phyloP scores from a whole-genome alignment of 306 rosid species.

The Abrus pulchellus region DNA sequence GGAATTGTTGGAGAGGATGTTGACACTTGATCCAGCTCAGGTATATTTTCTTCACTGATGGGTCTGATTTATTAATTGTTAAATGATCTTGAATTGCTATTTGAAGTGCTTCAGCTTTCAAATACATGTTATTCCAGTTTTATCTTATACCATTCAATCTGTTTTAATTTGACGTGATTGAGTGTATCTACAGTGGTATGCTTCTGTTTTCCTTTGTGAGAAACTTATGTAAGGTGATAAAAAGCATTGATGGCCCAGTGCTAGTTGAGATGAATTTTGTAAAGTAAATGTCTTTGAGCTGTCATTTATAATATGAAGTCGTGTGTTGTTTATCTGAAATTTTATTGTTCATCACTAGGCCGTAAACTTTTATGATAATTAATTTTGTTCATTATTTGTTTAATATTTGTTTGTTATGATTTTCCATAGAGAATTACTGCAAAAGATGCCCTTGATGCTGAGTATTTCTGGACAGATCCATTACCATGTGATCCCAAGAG shows the following conservation, averaged over 20 bases:
- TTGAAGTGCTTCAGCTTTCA: neutral
- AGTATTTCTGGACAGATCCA: conserved; percentile 82
- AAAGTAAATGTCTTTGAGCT: neutral
- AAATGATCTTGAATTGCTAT: conserved; percentile 7
- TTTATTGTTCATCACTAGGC: neutral
- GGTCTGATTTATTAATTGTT: conserved; percentile 27
- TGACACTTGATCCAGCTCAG: conserved; percentile 78
- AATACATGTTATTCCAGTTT: conserved; percentile 10
- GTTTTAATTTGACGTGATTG: neutral
- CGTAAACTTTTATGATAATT: conserved; percentile 3
- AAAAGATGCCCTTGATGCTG: conserved; percentile 76
- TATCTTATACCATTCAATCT: neutral
- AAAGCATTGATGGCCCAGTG: conserved; percentile 21
- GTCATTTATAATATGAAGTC: conserved; percentile 1
- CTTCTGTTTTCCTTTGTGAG: neutral
- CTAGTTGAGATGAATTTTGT: neutral
- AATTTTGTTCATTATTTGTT: neutral
- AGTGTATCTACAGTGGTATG: neutral
- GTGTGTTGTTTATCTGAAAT: conserved; percentile 13
- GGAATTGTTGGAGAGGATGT: conserved; percentile 75
- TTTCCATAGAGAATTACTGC: conserved; percentile 68
- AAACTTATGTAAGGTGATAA: conserved; percentile 1
- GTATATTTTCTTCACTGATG: conserved; percentile 42
- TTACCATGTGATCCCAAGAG: conserved; percentile 78
- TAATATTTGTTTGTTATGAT: conserved; percentile 36